Conservation (phyloP, 345 rosid genomes). For the Eucalyptus sp. region DNA sequence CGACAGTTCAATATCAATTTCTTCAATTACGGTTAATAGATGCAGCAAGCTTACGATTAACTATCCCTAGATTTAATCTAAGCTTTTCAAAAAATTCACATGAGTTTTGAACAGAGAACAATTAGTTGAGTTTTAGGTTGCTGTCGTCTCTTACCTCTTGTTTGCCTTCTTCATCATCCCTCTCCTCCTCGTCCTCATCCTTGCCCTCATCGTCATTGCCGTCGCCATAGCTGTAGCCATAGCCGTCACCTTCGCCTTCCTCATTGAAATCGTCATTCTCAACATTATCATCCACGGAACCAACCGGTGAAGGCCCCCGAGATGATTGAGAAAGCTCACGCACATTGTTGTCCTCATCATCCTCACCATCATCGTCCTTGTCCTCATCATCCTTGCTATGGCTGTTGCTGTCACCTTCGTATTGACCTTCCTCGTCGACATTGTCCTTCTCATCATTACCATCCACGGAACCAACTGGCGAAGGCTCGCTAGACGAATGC, state of each 20-base stretch:
- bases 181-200: constrained; percentile 31
- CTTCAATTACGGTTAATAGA: neutral
- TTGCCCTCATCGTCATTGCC: neutral
- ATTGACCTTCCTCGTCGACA: constrained; percentile 13
- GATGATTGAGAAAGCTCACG: neutral
- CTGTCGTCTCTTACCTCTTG: neutral
- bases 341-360: neutral
- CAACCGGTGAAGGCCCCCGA: neutral
- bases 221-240: neutral
- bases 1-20: neutral
- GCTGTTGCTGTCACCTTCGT: neutral
- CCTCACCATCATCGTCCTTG: neutral
- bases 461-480: neutral
- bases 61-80: neutral
- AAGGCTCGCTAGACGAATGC: no score
- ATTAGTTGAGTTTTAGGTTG: no score
- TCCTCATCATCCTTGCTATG: neutral
- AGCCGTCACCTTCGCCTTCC: neutral
- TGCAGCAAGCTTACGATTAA: neutral
- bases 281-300: neutral
- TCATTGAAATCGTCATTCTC: neutral
- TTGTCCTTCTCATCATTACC: constrained; percentile 27
- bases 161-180: constrained; percentile 17
- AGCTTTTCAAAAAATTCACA: neutral
- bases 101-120: neutral